phyloP scores from a whole-genome alignment of 306 rosid genomes.

The Crataegus laevigata region DNA sequence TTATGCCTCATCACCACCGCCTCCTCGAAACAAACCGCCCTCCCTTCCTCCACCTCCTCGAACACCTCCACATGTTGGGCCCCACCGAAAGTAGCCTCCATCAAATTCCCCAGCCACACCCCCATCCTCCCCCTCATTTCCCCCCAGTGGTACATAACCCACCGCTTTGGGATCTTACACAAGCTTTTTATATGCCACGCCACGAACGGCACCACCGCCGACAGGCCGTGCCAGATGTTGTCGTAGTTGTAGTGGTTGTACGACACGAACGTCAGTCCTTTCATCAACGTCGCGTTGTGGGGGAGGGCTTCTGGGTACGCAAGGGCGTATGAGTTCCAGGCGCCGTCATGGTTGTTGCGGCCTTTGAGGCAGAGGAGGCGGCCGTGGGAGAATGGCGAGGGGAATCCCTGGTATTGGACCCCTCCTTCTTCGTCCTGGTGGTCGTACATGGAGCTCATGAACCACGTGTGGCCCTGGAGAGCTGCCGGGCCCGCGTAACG shows the following conservation, averaged over 20 bases:
- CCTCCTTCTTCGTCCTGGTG: slow-evolving; percentile 38
- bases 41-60: slow-evolving; percentile 14
- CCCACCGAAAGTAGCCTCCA: slow-evolving; percentile 53
- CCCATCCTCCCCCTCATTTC: slow-evolving; percentile 50
- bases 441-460: slow-evolving; percentile 69
- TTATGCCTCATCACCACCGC: slow-evolving; percentile 69
- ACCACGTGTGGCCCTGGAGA: slow-evolving; percentile 60
- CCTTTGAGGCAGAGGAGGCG: slow-evolving; percentile 55
- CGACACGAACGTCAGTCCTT: slow-evolving; percentile 54
- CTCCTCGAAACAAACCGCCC: slow-evolving; percentile 53
- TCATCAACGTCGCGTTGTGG: slow-evolving; percentile 39
- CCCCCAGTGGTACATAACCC: slow-evolving; percentile 66
- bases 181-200: slow-evolving; percentile 44
- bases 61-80: slow-evolving; percentile 33
- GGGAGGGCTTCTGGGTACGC: slow-evolving; percentile 58
- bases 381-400: slow-evolving; percentile 36
- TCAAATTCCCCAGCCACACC: slow-evolving; percentile 26
- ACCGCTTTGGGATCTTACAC: slow-evolving; percentile 32
- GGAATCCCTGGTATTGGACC: slow-evolving; percentile 61
- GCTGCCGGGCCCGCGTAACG: slow-evolving; percentile 30
- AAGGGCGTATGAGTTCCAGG: slow-evolving; percentile 59
- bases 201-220: slow-evolving; percentile 52
- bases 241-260: slow-evolving; percentile 58
- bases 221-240: slow-evolving; percentile 61
- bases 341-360: slow-evolving; percentile 45